Evolutionary conservation across 768 basidiomycete genomes (phyloP).

Genomic region (Hypholoma fasciculare): DNA sequence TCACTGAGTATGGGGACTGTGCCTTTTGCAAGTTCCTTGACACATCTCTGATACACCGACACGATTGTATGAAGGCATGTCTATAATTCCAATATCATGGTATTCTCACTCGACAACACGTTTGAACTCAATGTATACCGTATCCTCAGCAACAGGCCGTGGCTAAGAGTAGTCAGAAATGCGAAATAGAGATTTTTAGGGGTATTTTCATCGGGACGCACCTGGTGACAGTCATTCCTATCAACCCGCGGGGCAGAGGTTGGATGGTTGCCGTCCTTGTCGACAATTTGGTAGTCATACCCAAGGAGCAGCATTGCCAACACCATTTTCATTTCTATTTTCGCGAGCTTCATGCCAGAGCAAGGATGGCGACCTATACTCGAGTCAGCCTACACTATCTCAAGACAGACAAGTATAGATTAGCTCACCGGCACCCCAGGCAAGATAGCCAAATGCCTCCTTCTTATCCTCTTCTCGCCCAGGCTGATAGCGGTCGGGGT

Average conservation of each 20-base stretch:
- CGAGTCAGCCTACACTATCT: too few species aligned
- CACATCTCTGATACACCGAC: too few species aligned
- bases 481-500: too few species aligned
- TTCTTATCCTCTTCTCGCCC: too few species aligned
- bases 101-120: background rate
- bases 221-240: background rate
- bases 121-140: background rate
- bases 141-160: background rate
- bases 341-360: background rate
- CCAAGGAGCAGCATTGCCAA: background rate
- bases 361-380: background rate
- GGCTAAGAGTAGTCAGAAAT: background rate
- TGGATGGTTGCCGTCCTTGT: background rate
- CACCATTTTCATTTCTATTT: background rate
- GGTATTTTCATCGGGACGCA: background rate
- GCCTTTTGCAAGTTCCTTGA: too few species aligned
- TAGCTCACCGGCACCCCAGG: too few species aligned
- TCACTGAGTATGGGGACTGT: too few species aligned
- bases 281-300: background rate
- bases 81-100: too few species aligned
- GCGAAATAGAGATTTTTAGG: background rate
- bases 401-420: too few species aligned
- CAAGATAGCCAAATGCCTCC: too few species aligned
- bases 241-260: background rate
- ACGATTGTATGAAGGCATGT: too few species aligned